Evolutionary conservation across 805 yeast genomes (phyloP), one percentile per base, ranked within the genome.

Genomic region (Saccharomycopsis sp.): DNA sequence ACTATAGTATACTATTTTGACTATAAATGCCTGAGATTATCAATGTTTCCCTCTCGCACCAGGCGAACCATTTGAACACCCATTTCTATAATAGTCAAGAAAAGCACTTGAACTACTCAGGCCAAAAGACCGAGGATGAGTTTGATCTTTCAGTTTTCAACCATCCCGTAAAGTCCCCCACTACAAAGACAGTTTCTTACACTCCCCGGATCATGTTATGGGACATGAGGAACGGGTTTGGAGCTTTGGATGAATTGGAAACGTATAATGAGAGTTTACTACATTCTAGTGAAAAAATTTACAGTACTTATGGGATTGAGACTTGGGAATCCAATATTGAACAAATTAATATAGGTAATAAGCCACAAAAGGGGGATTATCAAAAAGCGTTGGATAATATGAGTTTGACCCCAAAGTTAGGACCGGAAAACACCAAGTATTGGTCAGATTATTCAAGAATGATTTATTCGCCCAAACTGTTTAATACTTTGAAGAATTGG

Each of bases 1-100:
- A n/a, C n/a, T n/a, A n/a, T n/a, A n/a, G n/a, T 25, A 25, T 25
- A 25, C 12, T 25, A 25, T 25, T 21, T 33, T 8, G 21, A 17
- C 30, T 8, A 26, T 5, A 27, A 25, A 83, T 83, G 94, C 75
- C 70, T 40, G 95, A 88, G 52, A 62, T 83, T 0, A 56, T 89
- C n/a, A 80, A 75, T 10, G 47, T 87, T 0, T 78, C 94, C 3
- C 62, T 75, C 4, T 83, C 95, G 0, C 88, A 82, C 9, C 53
- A 66, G 17, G 70, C 95, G 0, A 84, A 84, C 51, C 89, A 83
- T 55, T 56, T 84, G n/a, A 57, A 72, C 2, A 72, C 95, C 0
- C 95, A 85, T 51, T 79, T 84, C 54, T 84, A 77, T 64, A 89
- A 92, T 52, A 58, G 72, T 10, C 95, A 86, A 56, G 94, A 85